Conservation (phyloP, 768 basidiomycete species). For the Pisolithus tinctorius region DNA sequence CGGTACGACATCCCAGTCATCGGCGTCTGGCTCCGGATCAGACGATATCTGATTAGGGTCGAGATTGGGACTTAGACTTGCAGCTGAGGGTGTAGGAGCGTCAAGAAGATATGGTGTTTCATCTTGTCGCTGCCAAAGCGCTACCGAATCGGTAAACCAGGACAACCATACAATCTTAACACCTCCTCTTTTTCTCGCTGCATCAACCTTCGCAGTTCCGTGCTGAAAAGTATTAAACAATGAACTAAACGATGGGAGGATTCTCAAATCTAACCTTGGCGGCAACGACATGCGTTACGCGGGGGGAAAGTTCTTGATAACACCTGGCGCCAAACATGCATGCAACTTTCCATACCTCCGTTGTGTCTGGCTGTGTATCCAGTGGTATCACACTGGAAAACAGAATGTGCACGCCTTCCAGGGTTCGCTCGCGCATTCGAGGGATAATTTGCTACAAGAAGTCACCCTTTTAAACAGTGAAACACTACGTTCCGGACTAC, state of each 20-base stretch:
- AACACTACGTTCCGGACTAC: conserved; percentile 14
- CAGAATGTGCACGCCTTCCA: conserved; percentile 75
- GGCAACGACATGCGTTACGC: conserved; percentile 87
- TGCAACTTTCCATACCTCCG: conserved; percentile 82
- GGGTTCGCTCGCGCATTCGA: conserved; percentile 61
- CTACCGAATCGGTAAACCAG: conserved; percentile 88
- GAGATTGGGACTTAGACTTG: conserved; percentile 37
- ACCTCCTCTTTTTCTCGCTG: conserved; percentile 66
- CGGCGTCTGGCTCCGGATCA: conserved; percentile 59
- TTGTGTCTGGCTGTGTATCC: conserved; percentile 71
- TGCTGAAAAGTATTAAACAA: conserved; percentile 38
- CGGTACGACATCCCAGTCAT: conserved; percentile 57
- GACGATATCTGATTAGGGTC: conserved; percentile 52
- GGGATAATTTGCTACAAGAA: conserved; percentile 73
- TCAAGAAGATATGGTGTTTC: conserved; percentile 75
- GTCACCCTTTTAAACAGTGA: not conserved
- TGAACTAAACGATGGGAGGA: conserved; percentile 2
- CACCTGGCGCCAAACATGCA: conserved; percentile 84
- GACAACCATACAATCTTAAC: conserved; percentile 81
- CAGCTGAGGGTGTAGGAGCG: conserved; percentile 39
- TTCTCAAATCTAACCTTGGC: conserved; percentile 54
- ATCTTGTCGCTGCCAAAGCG: conserved; percentile 80
- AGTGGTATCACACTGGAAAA: conserved; percentile 96
- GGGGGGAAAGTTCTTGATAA: conserved; percentile 55
- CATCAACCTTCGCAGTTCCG: conserved; percentile 88